Evolutionary conservation across 495 filamentous ascomycete species (phyloP), one percentile per base, ranked within the genome.

Genomic region (Penicillium pancosmium): DNA sequence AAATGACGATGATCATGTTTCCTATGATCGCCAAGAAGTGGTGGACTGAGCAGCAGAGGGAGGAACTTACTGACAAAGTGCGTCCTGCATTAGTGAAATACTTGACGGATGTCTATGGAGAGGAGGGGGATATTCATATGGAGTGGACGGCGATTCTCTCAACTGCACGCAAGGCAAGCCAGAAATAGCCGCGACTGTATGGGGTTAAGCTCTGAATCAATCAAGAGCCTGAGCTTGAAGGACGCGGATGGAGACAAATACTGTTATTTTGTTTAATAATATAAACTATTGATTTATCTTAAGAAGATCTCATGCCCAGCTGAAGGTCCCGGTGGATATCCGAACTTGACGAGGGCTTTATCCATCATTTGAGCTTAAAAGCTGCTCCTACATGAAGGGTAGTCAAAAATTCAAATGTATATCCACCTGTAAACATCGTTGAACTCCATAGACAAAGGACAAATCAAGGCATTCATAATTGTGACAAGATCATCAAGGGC

Each of bases 101-200:
- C 43, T 44, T 79, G 51, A 65, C 66, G 18, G 62, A 63, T 36
- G 62, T 53, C 15, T 78, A 70, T 57, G 74, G 73, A 4, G 55
- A 59, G 16, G 59, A 71, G 21, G 70, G 63, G 11, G 57, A 68
- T 5, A 62, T 77, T 34, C 56, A 58, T 2, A 67, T 72, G 52
- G 62, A 73, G 15, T 76, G 72, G 63, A 53, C 55, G 18, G 76
- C 71, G 13, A 66, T 78, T 55, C 27, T 79, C 16, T 72, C 73
- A 3, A 75, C 69, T 16, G 70, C 60, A 8, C 59, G 51, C 41
- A 77, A 78, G 56, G 46, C 68, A 48, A 40, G 41, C 36, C 61
- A 59, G 47, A 48, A 36, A 49, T 25, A 19, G n/a, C 34, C n/a
- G 4, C 36, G 5, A n/a, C 11, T 38, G 27, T 31, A 31, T 31